These are phyloP conservation scores for Candida pini DNA, from an alignment of 805 yeast genomes.

Conservation along the genomic window DNA sequence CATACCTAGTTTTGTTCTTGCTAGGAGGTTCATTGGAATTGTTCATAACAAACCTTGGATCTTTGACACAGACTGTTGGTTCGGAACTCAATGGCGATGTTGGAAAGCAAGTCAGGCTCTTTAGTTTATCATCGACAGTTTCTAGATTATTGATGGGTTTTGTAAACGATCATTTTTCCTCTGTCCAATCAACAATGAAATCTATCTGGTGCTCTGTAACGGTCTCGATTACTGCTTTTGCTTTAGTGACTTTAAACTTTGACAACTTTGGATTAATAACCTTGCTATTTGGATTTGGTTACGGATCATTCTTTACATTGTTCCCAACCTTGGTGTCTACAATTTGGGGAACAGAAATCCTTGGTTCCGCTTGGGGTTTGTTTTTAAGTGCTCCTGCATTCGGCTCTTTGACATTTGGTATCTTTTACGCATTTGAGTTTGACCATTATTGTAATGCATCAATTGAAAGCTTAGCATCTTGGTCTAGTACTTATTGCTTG, in stretches of 20 bases:
- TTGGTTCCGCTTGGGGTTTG: slow-evolving; percentile 87
- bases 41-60: slow-evolving; percentile 74
- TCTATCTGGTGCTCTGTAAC: slow-evolving; percentile 6
- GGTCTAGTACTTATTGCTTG: slow-evolving; percentile 9
- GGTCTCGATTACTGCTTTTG: slow-evolving; percentile 7
- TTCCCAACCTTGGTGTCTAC: slow-evolving; percentile 74
- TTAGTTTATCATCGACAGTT: slow-evolving; percentile 25
- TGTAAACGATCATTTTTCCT: slow-evolving; percentile 9
- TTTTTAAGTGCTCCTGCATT: slow-evolving; percentile 85
- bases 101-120: slow-evolving; percentile 12
- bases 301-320: slow-evolving; percentile 78
- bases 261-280: slow-evolving; percentile 8
- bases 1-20: slow-evolving; percentile 56
- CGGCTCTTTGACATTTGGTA: slow-evolving; percentile 65
- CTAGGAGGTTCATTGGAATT: slow-evolving; percentile 81
- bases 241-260: slow-evolving; percentile 8
- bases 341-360: slow-evolving; percentile 77
- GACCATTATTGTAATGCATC: slow-evolving; percentile 35
- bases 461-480: slow-evolving; percentile 1
- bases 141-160: slow-evolving; percentile 21
- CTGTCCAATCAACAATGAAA: slow-evolving; percentile 4
- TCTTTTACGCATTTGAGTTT: slow-evolving; percentile 59
- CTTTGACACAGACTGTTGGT: slow-evolving; percentile 46
- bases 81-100: slow-evolving; percentile 7
- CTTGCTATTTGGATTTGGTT: slow-evolving; percentile 54